Evolutionary conservation across 2,329 filamentous ascomycete species (phyloP).

Genomic region (Chaetothyriales sp.): DNA sequence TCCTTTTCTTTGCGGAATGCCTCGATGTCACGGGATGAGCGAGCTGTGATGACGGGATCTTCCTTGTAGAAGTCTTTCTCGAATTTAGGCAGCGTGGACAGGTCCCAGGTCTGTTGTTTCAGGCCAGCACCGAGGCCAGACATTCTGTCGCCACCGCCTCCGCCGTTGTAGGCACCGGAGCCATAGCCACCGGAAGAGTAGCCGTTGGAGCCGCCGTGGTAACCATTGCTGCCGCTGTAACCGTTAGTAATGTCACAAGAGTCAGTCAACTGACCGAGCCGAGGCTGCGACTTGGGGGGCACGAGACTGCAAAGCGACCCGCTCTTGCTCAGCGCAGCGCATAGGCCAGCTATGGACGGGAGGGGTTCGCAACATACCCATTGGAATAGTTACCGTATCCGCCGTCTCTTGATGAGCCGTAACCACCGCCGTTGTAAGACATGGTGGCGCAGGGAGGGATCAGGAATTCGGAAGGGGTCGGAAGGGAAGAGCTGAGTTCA

Average conservation of each 20-base stretch:
- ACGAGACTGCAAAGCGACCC: neutral
- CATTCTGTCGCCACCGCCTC: conserved; percentile 83
- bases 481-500: conserved; percentile 14
- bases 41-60: conserved; percentile 58
- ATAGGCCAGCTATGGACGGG: neutral
- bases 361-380: conserved; percentile 8
- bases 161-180: conserved; percentile 25
- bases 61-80: conserved; percentile 99
- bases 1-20: conserved; percentile 73
- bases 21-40: conserved; percentile 65
- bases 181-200: conserved; percentile 31
- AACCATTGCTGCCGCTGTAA: conserved; percentile 28
- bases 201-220: conserved; percentile 35
- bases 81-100: conserved; percentile 74
- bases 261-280: conserved; percentile 22
- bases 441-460: conserved; percentile 32
- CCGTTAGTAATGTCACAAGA: conserved; percentile 36
- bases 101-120: conserved; percentile 79
- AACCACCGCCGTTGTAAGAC: conserved; percentile 49
- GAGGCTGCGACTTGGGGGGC: neutral
- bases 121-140: conserved; percentile 73
- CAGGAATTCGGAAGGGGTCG: conserved; percentile 7
- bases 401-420: conserved; percentile 34
- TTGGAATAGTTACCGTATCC: conserved; percentile 28
- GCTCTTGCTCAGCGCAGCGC: neutral